These are phyloP conservation scores for Phaeotremella skinneri DNA, from an alignment of 768 basidiomycete genomes.

Conservation along the genomic window DNA sequence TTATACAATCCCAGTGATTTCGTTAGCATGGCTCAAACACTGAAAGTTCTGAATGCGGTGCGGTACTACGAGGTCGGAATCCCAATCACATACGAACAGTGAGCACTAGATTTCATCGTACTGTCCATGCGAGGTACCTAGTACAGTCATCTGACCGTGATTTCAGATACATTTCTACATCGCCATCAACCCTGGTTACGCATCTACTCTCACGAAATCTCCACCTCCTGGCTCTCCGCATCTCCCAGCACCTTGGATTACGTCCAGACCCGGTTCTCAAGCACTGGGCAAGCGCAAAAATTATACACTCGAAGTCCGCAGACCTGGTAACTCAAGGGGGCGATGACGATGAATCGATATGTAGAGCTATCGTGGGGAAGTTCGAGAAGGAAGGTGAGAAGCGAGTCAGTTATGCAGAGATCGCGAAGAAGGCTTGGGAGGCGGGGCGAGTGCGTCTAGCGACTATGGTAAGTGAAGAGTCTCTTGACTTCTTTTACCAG, in stretches of 20 bases:
- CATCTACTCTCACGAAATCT: constrained; percentile 82
- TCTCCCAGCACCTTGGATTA: constrained; percentile 77
- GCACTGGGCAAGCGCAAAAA: constrained; percentile 96
- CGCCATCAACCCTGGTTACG: constrained; percentile 74
- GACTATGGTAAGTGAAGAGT: constrained; percentile 63
- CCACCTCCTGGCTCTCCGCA: constrained; percentile 86
- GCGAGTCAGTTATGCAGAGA: constrained; percentile 88
- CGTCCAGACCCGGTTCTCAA: constrained; percentile 82
- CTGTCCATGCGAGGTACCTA: not conserved
- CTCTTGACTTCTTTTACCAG: not conserved
- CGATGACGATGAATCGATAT: constrained; percentile 69
- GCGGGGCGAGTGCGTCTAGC: constrained; percentile 75
- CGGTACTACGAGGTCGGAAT: constrained; percentile 89
- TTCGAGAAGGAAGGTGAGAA: constrained; percentile 69
- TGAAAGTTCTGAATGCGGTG: constrained; percentile 92
- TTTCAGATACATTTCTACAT: constrained; percentile 72
- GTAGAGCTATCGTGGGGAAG: constrained; percentile 80
- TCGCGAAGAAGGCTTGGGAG: constrained; percentile 90
- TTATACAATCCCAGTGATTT: constrained; percentile 89
- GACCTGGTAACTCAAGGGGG: constrained; percentile 61
- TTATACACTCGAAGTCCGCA: constrained; percentile 65
- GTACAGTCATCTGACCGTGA: not conserved
- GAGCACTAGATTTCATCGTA: constrained; percentile 40
- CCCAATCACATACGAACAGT: constrained; percentile 89
- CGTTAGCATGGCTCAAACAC: constrained; percentile 82